A percentile compares a stretch with the other conserved stretches of the same genome.
Evolutionary conservation across 192 early-diverging fungal genomes (phyloP).

Genomic region (Umbelopsis sp.): DNA sequence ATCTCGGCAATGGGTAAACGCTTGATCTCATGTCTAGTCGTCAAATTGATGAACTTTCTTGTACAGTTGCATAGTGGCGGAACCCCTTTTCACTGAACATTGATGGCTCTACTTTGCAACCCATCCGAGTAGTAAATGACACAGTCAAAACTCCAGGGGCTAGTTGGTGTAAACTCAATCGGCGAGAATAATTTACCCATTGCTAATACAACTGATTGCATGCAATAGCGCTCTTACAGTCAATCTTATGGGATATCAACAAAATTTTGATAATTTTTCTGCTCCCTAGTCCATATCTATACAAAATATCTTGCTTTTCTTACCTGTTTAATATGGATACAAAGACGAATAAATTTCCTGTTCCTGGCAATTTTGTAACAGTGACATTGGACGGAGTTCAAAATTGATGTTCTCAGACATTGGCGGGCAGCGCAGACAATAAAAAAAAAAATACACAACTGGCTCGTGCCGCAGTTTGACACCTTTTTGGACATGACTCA

Average conservation of each 20-base stretch:
- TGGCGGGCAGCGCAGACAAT: neutral
- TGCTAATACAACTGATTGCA: conserved; percentile 15
- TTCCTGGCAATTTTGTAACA: too few relatives aligned
- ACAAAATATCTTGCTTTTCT: neutral
- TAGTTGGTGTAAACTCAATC: neutral
- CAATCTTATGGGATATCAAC: neutral
- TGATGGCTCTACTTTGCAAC: conserved; percentile 12
- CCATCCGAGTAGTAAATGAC: neutral
- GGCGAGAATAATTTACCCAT: neutral
- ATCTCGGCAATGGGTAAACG: too few relatives aligned
- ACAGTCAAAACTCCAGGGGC: neutral
- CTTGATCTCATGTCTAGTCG: too few relatives aligned
- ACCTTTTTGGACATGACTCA: neutral
- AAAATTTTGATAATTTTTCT: neutral
- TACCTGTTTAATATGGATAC: neutral
- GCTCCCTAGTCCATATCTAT: conserved; percentile 4
- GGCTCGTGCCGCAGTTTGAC: too few relatives aligned
- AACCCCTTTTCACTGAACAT: neutral
- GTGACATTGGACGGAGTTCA: too few relatives aligned
- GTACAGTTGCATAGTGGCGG: too few relatives aligned
- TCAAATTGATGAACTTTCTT: too few relatives aligned
- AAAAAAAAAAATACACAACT: neutral
- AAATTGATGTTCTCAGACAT: too few relatives aligned
- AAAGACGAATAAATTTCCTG: too few relatives aligned
- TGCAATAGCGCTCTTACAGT: neutral